phyloP scores from a whole-genome alignment of 208 protist species.

The Acanthamoeba rhysodes region DNA sequence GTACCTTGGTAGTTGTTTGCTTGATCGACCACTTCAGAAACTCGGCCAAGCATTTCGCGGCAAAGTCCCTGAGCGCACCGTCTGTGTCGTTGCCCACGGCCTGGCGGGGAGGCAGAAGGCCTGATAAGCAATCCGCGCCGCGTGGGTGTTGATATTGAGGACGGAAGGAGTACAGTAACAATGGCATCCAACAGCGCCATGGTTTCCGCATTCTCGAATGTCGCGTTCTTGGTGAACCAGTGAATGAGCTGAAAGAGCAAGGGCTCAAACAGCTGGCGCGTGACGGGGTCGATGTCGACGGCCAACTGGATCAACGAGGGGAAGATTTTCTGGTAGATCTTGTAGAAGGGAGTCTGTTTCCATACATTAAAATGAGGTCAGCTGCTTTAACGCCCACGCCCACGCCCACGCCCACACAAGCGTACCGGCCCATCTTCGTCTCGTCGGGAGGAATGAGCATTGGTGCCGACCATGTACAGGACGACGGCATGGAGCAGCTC shows the following conservation, averaged over 20 bases:
- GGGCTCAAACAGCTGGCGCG: slow-evolving; percentile 90
- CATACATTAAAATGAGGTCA: background rate
- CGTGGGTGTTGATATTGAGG: background rate
- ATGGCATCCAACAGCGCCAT: slow-evolving; percentile 88
- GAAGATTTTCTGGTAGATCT: slow-evolving; percentile 86
- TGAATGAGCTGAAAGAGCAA: slow-evolving; percentile 91
- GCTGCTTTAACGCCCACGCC: background rate
- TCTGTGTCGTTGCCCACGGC: slow-evolving; percentile 74
- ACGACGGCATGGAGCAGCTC: slow-evolving; percentile 94
- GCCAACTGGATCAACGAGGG: slow-evolving; percentile 89
- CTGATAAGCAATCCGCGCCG: background rate
- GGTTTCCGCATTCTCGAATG: slow-evolving; percentile 85
- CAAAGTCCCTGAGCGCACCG: slow-evolving; percentile 86
- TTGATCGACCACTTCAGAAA: slow-evolving; percentile 89
- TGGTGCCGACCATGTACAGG: slow-evolving; percentile 89
- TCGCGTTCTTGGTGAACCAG: slow-evolving; percentile 90
- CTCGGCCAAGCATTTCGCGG: slow-evolving; percentile 84
- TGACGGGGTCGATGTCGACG: slow-evolving; percentile 87
- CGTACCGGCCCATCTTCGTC: slow-evolving; percentile 46
- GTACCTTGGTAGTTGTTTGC: slow-evolving; percentile 78
- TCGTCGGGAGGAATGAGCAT: slow-evolving; percentile 78
- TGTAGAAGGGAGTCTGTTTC: slow-evolving; percentile 73
- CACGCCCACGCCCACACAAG: background rate
- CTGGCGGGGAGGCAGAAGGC: background rate
- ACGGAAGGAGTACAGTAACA: background rate